Base-by-base conservation (phyloP, 345 rosid species). In the Eucalyptus regnans region DNA sequence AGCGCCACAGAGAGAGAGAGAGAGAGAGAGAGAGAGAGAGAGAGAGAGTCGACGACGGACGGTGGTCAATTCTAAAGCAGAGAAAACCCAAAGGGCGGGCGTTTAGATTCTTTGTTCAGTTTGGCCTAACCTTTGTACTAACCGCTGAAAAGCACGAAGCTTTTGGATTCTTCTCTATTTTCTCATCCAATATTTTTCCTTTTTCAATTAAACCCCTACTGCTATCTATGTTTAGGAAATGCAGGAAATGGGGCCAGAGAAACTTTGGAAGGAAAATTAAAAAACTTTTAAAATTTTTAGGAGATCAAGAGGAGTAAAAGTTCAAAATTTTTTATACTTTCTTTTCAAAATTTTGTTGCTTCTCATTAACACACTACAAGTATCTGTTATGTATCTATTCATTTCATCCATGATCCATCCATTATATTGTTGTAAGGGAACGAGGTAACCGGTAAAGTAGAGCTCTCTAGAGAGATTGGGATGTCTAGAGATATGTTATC, bases 271-370 rank as follows among this genome's bases (percentile, higher is more conserved):
- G 62, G 62, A 22, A 56, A 56, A 56, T 56, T 12, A 25, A 22
- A 49, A 54, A 54, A 54, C 58, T 20, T 7, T 18, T 20, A 27
- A 27, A 62, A 27, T 11, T 60, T 60, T 25, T 60, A 25, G 50
- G 66, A 27, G 66, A 60, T 5, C 1, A 11, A 27, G 31, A 27
- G 66, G 31, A 60, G 31, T 60, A 27, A 27, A 60, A 27, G 12
- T 60, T 29, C 8, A 62, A 64, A 64, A 13, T 0, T 0, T 13
- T 13, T 16, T 3, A 3, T 7, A 14, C 15, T 64, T 64, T n/a
- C 37, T n/a, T 64, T 31, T 64, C 20, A n/a, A n/a, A n/a, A n/a
- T 17, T 13, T 60, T 11, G 12, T 31, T 27, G 15, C n/a, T 52
- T 17, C 56, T 0, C 5, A 64, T 33, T 25, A 58, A 58, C n/a